Evolutionary conservation across 2,329 filamentous ascomycete species (phyloP).

Genomic region (Colletotrichum sp.): DNA sequence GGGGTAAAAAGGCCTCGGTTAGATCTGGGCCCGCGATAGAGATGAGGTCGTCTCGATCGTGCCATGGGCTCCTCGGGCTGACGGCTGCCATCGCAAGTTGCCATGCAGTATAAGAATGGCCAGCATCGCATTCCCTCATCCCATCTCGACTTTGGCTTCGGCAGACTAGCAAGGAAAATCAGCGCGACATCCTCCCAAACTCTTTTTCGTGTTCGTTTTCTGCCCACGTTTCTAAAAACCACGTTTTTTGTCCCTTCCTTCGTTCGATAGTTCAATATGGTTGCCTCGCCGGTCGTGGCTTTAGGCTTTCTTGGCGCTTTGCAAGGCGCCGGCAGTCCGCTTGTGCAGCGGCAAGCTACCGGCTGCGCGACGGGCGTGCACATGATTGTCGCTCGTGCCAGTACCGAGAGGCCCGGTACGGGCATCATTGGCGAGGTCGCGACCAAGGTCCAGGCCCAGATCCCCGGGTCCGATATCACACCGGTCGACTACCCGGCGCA

Average conservation of each 20-base stretch:
- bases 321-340: not conserved
- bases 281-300: slow-evolving; percentile 8
- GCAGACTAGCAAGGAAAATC: not conserved
- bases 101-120: not conserved
- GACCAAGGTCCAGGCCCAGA: slow-evolving; percentile 29
- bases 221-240: not conserved
- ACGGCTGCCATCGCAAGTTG: slow-evolving; percentile 13
- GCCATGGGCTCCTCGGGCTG: not conserved
- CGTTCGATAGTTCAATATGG: not conserved
- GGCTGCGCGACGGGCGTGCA: slow-evolving; percentile 40
- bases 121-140: not conserved
- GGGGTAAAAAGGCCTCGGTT: not conserved
- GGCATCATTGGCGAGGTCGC: slow-evolving; percentile 39
- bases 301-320: slow-evolving; percentile 6
- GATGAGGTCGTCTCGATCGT: not conserved
- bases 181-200: not conserved
- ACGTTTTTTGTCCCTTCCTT: not conserved
- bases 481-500: slow-evolving; percentile 44
- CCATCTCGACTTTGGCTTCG: not conserved
- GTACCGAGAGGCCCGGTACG: slow-evolving; percentile 34
- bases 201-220: not conserved
- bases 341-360: not conserved
- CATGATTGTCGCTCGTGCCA: slow-evolving; percentile 44
- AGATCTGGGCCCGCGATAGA: not conserved
- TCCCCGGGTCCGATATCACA: slow-evolving; percentile 36